Base-by-base conservation (phyloP, 2,329 filamentous ascomycete genomes). In the Stagonosporopsis chrysanthemi region DNA sequence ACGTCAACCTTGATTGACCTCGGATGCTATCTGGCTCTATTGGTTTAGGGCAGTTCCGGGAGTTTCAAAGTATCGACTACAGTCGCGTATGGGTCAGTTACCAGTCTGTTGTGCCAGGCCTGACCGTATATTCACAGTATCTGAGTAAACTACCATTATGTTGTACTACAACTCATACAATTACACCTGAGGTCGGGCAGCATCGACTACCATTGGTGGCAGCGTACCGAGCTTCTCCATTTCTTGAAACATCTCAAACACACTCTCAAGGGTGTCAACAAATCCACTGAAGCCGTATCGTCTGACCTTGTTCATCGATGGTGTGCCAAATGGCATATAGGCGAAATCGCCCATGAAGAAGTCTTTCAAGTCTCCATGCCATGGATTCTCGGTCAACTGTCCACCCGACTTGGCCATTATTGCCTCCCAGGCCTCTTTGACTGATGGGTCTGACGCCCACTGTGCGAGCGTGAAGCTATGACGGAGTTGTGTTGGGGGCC, bases 171-270 rank as follows among this genome's bases (percentile, higher is more conserved):
- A 26, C 4, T 8, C 19, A 19, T 19, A 19, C 4, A 9, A 22
- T 39, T 7, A 39, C 17, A 39, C 12, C 36, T 56, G 33, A 24
- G 52, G 53, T 23, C 36, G 53, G 14, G 51, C 45, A 38, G 56
- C 31, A 51, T 59, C 43, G 9, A 58, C 52, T 19, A 57, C 52
- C 52, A 63, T 63, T 2, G 33, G 54, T 8, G 48, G 59, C 26
- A 63, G 33, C 7, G 52, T 45, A 7, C 52, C 55, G 6, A 64
- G 40, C 42, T 45, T 52, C 14, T 33, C 52, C 57, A 63, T 55
- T 29, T 64, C 56, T 36, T 58, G 60, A 14, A 40, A 64, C 40
- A 58, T 63, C 49, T 63, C 54, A 39, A 64, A 61, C 0, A 63
- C 33, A 35, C 57, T 55, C 42, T 63, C 57, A 1, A 63, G 39